Conservation (phyloP, 2,329 filamentous ascomycete genomes). For the Xylaria digitata region DNA sequence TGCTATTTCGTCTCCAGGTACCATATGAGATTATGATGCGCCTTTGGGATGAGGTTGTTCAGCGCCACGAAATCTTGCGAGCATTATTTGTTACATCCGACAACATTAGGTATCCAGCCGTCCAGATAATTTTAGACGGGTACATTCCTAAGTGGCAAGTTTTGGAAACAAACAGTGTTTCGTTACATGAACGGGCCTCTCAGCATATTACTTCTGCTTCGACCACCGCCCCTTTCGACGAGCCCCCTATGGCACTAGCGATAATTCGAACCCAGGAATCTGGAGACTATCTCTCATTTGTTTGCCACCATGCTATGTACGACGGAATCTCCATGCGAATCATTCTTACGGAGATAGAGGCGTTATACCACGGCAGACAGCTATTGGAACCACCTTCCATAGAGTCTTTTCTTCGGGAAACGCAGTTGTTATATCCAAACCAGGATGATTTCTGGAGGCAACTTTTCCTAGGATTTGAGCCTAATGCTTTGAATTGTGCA, state of each 20-base stretch:
- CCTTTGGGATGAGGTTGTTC: constrained; percentile 72
- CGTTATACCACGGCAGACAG: constrained; percentile 58
- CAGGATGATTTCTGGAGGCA: constrained; percentile 74
- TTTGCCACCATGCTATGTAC: constrained; percentile 84
- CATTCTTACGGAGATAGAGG: constrained; percentile 77
- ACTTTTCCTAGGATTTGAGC: constrained; percentile 63
- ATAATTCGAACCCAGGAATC: constrained; percentile 50
- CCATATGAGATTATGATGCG: constrained; percentile 62
- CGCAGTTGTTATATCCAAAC: constrained; percentile 60
- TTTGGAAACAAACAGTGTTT: constrained; percentile 43
- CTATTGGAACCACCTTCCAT: constrained; percentile 67
- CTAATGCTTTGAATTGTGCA: constrained; percentile 37
- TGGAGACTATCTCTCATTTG: constrained; percentile 58
- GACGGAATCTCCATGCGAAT: constrained; percentile 81
- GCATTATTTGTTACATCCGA: constrained; percentile 79
- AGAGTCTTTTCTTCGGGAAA: constrained; percentile 70
- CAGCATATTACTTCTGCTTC: constrained; percentile 56
- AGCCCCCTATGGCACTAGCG: constrained; percentile 60
- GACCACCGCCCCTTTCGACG: constrained; percentile 56
- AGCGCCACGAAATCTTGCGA: constrained; percentile 79
- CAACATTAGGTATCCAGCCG: constrained; percentile 70
- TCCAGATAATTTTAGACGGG: constrained; percentile 74
- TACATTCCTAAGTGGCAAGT: constrained; percentile 57
- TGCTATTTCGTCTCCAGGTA: constrained; percentile 70
- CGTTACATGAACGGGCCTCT: constrained; percentile 39